Evolutionary conservation across 176 grass and related monocot species (phyloP).

Genomic region (Cenchrus americanus): DNA sequence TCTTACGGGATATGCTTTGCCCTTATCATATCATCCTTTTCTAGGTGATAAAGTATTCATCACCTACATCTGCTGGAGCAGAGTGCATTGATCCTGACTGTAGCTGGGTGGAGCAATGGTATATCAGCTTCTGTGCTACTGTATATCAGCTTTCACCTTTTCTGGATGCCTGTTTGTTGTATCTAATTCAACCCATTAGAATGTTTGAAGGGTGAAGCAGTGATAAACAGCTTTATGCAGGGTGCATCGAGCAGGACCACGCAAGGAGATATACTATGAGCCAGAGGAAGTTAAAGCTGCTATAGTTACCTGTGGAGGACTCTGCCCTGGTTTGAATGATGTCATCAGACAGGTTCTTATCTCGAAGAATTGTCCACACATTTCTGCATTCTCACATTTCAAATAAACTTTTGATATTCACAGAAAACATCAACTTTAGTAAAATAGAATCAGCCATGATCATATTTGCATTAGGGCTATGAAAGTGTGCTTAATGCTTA

Average conservation of each 20-base stretch:
- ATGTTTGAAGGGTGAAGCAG: slow-evolving; percentile 5
- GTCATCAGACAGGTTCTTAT: slow-evolving; percentile 80
- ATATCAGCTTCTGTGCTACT: slow-evolving; percentile 22
- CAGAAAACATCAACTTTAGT: slow-evolving; percentile 11
- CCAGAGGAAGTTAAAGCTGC: slow-evolving; percentile 88
- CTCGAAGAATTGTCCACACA: slow-evolving; percentile 28
- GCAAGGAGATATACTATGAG: slow-evolving; percentile 88
- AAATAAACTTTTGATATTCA: background rate
- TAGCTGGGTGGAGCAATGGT: slow-evolving; percentile 93
- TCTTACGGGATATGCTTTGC: slow-evolving; percentile 9
- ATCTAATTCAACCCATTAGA: slow-evolving; percentile 11
- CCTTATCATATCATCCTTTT: slow-evolving; percentile 31
- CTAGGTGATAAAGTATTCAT: slow-evolving; percentile 85
- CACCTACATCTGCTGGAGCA: slow-evolving; percentile 83
- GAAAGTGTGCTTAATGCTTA: slow-evolving; percentile 18
- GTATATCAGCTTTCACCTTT: slow-evolving; percentile 26
- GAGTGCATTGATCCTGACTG: slow-evolving; percentile 93
- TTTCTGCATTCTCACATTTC: slow-evolving; percentile 1
- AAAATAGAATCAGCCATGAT: background rate
- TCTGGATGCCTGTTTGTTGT: background rate
- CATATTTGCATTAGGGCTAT: slow-evolving; percentile 16
- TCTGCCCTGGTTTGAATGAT: slow-evolving; percentile 95
- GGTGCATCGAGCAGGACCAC: slow-evolving; percentile 89
- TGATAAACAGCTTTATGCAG: slow-evolving; percentile 56
- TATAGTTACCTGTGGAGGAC: slow-evolving; percentile 91